A percentile compares a stretch with the other conserved stretches of the same genome.
Evolutionary conservation across 139 green algal species (phyloP).

Genomic region (Chlorella vulgaris): DNA sequence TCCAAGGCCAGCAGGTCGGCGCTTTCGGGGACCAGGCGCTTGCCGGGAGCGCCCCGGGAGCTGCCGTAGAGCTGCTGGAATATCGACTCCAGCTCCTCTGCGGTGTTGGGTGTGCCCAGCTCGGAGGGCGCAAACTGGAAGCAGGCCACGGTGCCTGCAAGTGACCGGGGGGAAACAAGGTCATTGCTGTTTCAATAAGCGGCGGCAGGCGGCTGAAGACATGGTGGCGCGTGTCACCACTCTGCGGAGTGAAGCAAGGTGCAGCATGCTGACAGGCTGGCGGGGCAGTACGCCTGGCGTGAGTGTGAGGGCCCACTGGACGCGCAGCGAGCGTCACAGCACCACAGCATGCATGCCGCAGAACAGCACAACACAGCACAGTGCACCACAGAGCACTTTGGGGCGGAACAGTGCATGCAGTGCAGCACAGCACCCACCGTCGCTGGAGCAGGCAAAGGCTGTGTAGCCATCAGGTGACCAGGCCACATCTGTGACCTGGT

Average conservation of each 20-base stretch:
- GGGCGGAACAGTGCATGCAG: no score
- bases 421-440: constrained; percentile 56
- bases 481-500: constrained; percentile 74
- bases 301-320: no score
- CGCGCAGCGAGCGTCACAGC: no score
- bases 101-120: constrained; percentile 55
- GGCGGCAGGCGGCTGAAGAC: neutral
- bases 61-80: constrained; percentile 68
- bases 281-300: no score
- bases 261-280: no score
- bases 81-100: constrained; percentile 56
- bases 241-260: no score
- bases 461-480: constrained; percentile 86
- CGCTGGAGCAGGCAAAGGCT: constrained; percentile 73
- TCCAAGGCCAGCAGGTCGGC: constrained; percentile 46
- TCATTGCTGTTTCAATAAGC: neutral
- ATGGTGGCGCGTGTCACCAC: no score
- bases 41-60: neutral
- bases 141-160: constrained; percentile 58
- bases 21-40: constrained; percentile 48
- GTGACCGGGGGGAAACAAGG: no score
- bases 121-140: constrained; percentile 65
- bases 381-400: no score
- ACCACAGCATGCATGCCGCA: no score
- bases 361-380: no score